These are phyloP conservation scores for Zea mays DNA, from an alignment of 176 grass and related monocot genomes.

Conservation along the genomic window DNA sequence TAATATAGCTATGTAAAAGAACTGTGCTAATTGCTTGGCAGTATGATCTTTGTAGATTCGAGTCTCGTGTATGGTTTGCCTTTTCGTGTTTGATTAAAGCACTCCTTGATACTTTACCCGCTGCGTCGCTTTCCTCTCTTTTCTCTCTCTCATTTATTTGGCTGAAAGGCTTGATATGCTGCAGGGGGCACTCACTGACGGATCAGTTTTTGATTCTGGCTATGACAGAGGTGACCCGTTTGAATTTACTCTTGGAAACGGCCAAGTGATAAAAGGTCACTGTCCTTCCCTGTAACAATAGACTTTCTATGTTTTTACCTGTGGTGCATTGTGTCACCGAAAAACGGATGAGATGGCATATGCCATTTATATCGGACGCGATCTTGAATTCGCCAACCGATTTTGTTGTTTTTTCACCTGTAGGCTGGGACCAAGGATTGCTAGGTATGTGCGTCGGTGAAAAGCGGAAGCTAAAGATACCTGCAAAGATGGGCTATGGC, in stretches of 20 bases:
- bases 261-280: conserved; percentile 95
- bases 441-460: conserved; percentile 91
- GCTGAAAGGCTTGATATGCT: conserved; percentile 37
- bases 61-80: not conserved
- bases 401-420: conserved; percentile 21
- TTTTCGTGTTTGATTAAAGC: conserved; percentile 26
- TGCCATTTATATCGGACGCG: conserved; percentile 24
- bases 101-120: not conserved
- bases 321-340: conserved; percentile 19
- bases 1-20: conserved; percentile 17
- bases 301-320: conserved; percentile 22
- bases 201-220: conserved; percentile 87
- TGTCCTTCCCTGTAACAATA: conserved; percentile 14
- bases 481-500: conserved; percentile 84
- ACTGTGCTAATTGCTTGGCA: not conserved
- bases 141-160: conserved; percentile 10
- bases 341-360: conserved; percentile 6
- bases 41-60: not conserved
- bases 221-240: conserved; percentile 90
- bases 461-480: conserved; percentile 93
- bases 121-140: not conserved
- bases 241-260: conserved; percentile 87
- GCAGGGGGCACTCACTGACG: conserved; percentile 88
- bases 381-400: conserved; percentile 18
- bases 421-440: conserved; percentile 97